Conservation (phyloP, 2,329 filamentous ascomycete species). For the Claviceps sp. region DNA sequence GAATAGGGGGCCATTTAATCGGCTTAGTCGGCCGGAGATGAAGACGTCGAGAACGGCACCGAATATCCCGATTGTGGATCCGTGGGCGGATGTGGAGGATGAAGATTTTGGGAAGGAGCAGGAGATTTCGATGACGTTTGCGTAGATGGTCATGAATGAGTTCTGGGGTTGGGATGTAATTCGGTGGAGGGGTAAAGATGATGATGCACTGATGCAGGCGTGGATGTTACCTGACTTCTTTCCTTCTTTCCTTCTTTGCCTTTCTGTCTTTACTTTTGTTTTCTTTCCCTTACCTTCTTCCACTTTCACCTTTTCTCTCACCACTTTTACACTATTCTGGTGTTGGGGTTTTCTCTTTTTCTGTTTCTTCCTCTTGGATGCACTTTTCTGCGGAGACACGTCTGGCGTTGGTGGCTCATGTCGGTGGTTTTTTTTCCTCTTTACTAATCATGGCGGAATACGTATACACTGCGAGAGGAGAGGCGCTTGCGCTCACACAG, state of each 20-base stretch:
- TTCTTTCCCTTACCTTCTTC: background rate
- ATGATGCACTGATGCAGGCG: background rate
- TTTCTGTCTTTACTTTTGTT: background rate
- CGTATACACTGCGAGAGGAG: too few relatives aligned
- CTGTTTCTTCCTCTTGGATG: background rate
- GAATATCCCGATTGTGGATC: conserved; percentile 39
- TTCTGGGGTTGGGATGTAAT: too few relatives aligned
- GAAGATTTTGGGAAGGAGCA: conserved; percentile 59
- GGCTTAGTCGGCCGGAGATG: conserved; percentile 14
- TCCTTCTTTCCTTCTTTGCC: background rate
- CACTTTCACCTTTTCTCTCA: background rate
- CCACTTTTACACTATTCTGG: background rate
- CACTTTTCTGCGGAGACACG: too few relatives aligned
- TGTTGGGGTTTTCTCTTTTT: background rate
- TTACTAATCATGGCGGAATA: too few relatives aligned
- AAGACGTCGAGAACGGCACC: conserved; percentile 35
- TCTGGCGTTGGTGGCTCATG: too few relatives aligned
- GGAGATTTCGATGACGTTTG: conserved; percentile 74
- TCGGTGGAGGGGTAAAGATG: background rate
- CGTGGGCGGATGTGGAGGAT: conserved; percentile 58
- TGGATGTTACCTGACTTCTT: background rate
- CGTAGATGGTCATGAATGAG: conserved; percentile 25
- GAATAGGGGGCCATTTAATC: conserved; percentile 15
- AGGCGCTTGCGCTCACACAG: too few relatives aligned
- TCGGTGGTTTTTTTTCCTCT: too few relatives aligned